Percentiles rank a stretch among this genome's conserved stretches.
Evolutionary conservation across 805 yeast genomes (phyloP).

Genomic region (Jamesozyma spencerorum): DNA sequence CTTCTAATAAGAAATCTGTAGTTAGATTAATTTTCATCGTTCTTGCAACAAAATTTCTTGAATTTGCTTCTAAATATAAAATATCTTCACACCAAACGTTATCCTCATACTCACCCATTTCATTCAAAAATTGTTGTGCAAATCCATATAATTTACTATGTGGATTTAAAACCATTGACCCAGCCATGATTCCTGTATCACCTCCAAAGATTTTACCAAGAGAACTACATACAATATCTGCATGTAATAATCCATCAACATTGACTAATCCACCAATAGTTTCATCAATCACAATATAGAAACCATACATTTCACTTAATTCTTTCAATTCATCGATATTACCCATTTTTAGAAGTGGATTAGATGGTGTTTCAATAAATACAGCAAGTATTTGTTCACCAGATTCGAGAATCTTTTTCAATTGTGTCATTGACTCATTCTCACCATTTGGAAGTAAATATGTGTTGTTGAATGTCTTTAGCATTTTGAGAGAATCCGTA

Average conservation of each 20-base stretch:
- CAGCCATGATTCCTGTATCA: conserved; percentile 85
- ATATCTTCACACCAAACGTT: conserved; percentile 86
- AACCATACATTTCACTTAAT: conserved; percentile 60
- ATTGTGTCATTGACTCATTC: conserved; percentile 39
- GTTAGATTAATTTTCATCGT: conserved; percentile 45
- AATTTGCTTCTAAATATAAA: conserved; percentile 80
- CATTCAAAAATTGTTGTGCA: conserved; percentile 31
- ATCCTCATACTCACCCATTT: conserved; percentile 56
- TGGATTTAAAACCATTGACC: conserved; percentile 74
- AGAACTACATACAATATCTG: conserved; percentile 82
- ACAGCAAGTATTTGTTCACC: conserved; percentile 68
- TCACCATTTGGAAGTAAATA: conserved; percentile 82
- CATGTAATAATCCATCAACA: conserved; percentile 66
- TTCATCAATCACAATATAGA: conserved; percentile 83
- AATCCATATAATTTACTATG: conserved; percentile 40
- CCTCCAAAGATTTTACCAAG: conserved; percentile 90
- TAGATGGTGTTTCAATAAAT: conserved; percentile 90
- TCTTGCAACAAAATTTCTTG: conserved; percentile 74
- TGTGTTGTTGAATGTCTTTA: conserved; percentile 87
- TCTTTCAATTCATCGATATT: conserved; percentile 54
- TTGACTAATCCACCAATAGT: conserved; percentile 89
- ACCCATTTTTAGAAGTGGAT: conserved; percentile 85
- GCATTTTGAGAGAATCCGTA: conserved; percentile 80
- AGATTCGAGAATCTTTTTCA: conserved; percentile 50
- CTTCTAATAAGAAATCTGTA: conserved; percentile 42